Percentiles rank a stretch among this genome's conserved stretches.
Evolutionary conservation across 345 rosid species (phyloP).

Genomic region (Bruguiera gymnorhiza): DNA sequence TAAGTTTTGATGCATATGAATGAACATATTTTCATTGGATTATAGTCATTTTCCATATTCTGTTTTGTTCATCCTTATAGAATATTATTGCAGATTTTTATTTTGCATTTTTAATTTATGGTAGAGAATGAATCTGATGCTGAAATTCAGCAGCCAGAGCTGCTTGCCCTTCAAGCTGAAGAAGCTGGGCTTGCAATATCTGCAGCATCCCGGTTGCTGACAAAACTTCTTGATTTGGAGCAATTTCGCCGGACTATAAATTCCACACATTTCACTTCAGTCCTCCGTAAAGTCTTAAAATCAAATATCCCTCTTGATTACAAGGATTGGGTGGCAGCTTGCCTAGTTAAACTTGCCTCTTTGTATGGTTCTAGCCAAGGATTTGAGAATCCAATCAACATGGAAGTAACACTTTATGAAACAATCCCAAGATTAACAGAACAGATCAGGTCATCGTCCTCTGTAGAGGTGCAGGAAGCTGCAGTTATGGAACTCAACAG

Average conservation of each 20-base stretch:
- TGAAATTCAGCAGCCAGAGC: conserved; percentile 52
- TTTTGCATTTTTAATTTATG: conserved; percentile 10
- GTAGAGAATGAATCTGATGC: conserved; percentile 51
- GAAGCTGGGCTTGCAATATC: conserved; percentile 68
- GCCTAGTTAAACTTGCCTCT: conserved; percentile 62
- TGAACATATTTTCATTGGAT: too few species aligned
- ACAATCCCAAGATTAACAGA: conserved; percentile 72
- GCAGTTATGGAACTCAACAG: conserved; percentile 79
- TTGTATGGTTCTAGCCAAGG: conserved; percentile 29
- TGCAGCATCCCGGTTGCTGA: conserved; percentile 67
- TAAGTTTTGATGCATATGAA: too few species aligned
- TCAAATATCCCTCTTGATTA: conserved; percentile 47
- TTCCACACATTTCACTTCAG: conserved; percentile 28
- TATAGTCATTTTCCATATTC: background rate
- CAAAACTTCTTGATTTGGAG: conserved; percentile 64
- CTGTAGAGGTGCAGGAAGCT: conserved; percentile 57
- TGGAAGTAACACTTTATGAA: conserved; percentile 71
- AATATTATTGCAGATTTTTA: conserved; percentile 12
- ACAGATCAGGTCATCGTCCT: conserved; percentile 49
- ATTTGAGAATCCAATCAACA: conserved; percentile 48
- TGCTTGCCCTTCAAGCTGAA: conserved; percentile 58
- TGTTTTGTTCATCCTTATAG: background rate
- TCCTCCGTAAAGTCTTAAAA: conserved; percentile 48
- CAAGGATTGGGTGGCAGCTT: conserved; percentile 81
- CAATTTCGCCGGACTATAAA: conserved; percentile 43